A percentile compares a stretch with the other conserved stretches of the same genome.
phyloP scores from a whole-genome alignment of 805 yeast genomes.

The Saturnispora silvae region DNA sequence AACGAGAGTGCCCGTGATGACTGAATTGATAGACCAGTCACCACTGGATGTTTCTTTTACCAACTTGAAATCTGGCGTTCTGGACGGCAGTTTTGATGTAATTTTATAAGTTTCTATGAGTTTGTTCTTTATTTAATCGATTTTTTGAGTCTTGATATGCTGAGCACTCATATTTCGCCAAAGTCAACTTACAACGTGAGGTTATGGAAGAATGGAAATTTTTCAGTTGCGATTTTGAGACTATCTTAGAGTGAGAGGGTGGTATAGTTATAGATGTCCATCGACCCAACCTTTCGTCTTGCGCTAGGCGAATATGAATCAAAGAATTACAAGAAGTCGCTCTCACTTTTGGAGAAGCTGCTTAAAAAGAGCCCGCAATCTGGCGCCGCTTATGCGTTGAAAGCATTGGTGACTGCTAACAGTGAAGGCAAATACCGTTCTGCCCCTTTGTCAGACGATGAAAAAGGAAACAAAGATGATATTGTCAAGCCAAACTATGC shows the following conservation, averaged over 20 bases:
- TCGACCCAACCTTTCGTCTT: constrained; percentile 41
- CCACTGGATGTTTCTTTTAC: constrained; percentile 58
- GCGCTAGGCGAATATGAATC: constrained; percentile 76
- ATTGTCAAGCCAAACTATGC: constrained; percentile 6
- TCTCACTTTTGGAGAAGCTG: constrained; percentile 63
- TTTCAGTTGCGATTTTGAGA: no score
- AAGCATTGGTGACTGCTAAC: constrained; percentile 48
- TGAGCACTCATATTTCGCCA: no score
- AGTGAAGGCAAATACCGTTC: constrained; percentile 9
- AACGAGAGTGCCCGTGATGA: constrained; percentile 53
- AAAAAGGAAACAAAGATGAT: constrained; percentile 6
- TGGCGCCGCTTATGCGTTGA: constrained; percentile 74
- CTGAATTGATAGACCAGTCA: constrained; percentile 56
- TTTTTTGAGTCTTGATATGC: no score
- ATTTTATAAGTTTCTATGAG: constrained; percentile 1
- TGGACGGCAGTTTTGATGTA: constrained; percentile 30
- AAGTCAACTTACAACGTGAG: no score
- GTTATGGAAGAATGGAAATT: no score
- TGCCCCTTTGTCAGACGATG: constrained; percentile 7
- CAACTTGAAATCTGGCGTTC: constrained; percentile 58
- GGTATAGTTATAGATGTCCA: background rate
- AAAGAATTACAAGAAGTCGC: constrained; percentile 79
- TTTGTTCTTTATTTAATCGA: constrained; percentile 16
- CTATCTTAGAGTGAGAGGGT: no score
- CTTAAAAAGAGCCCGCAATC: constrained; percentile 67